Base-by-base conservation (phyloP, 2,329 filamentous ascomycete genomes). In the Botryotinia narcissicola region DNA sequence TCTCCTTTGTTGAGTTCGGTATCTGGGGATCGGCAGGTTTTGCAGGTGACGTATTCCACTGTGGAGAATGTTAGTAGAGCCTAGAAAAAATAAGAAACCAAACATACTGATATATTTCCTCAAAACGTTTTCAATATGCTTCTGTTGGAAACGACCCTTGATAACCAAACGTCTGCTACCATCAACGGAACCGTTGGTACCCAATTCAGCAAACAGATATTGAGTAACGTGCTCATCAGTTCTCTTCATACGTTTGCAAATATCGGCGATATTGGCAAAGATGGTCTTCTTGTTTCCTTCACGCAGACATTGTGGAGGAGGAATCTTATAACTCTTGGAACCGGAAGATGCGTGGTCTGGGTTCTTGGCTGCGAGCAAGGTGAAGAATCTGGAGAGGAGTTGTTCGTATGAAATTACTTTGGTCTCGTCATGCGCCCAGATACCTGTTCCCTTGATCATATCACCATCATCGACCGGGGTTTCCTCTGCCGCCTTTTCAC, bases 211-310 rank as follows among this genome's bases (percentile, higher is more conserved):
- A 84, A 99, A 98, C 83, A 99, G 86, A 86, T 98, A 98, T 80
- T 95, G 92, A 71, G 94, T 98, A 78, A 99, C 93, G 86, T 98
- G 96, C 85, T 99, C 96, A 82, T 98, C 95, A 76, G 93, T 95
- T 83, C 96, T 91, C 91, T 99, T 99, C 95, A 99, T 98, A 80
- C 95, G 91, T 89, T 97, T 97, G 89, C 94, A 97, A 81, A 99
- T 98, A 83, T 99, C 96, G 83, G 94, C 90, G 82, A 99, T 96
- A 87, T 99, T 99, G 87, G 95, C 96, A 81, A 99, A 99, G 81
- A 99, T 97, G 76, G 96, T 99, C 91, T 97, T 97, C 90, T 97
- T 97, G 91, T 99, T 99, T 83, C 96, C 96, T 94, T 99, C 96
- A 86, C 96, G 95, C 82, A 98, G 90, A 86, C 96, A 98, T 87